Base-by-base conservation (phyloP, 2,329 filamentous ascomycete species). In the Lachnellula hyalina region DNA sequence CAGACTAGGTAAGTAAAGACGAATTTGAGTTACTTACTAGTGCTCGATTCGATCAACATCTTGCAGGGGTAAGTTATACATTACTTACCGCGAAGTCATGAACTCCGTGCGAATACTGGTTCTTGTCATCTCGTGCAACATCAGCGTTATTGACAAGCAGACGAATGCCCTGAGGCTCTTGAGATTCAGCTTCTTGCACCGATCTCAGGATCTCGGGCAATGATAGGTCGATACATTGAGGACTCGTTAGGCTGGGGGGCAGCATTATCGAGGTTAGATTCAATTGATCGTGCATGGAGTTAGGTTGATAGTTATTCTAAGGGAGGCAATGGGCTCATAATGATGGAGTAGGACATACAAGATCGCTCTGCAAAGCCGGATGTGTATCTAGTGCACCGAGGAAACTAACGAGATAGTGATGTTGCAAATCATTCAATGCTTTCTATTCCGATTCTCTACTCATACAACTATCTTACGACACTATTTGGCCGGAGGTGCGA, bases 111-210 rank as follows among this genome's bases (percentile, higher is more conserved):
- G 73, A 76, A 62, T 75, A 79, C 50, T 74, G 75, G 2, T 78
- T 82, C 49, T 72, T 71, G 44, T 79, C 73, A 59, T 82, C 80
- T 34, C 72, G 70, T 14, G 79, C 77, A 35, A 85, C 79, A 1
- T 84, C 84, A 2, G 83, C 82, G 49, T 75, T 76, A 67, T 75
- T 77, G 68, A 80, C 73, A 5, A 84, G 72, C 42, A 86, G 75
- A 57, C 82, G 78, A 60, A 86, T 76, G 61, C 78, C 73, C 48
- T 77, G 75, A 1, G 75, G 69, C 63, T 86, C 83, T 47, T 77
- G 77, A 35, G 70, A 70, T 12, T 74, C 70, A 49, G 85, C 72
- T 46, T 82, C 75, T 2, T 79, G 63, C 17, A 79, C 77, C 5
- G 85, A 70, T 4, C 73, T 73, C 51, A 77, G 69, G 32, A 86